These are phyloP conservation scores for Chrysanthemum makinoi DNA, from an alignment of 129 eudicot genomes.

Conservation along the genomic window DNA sequence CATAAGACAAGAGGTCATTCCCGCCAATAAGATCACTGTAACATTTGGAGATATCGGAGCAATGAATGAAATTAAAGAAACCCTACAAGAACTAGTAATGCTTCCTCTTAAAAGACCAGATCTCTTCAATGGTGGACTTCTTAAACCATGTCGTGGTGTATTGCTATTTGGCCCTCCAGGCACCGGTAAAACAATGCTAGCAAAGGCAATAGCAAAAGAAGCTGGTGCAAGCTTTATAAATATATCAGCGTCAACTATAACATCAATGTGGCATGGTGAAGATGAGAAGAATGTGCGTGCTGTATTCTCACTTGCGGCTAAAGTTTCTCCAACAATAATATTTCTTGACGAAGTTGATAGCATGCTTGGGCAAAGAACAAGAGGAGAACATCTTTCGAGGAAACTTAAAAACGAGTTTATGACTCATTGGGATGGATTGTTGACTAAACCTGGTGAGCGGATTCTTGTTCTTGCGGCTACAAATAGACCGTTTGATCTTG, in stretches of 20 bases:
- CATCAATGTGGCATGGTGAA: slow-evolving; percentile 97
- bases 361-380: slow-evolving; percentile 92
- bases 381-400: slow-evolving; percentile 96
- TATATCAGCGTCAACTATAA: slow-evolving; percentile 92
- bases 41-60: slow-evolving; percentile 89
- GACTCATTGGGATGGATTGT: slow-evolving; percentile 93
- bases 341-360: slow-evolving; percentile 96
- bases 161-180: slow-evolving; percentile 90
- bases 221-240: slow-evolving; percentile 97
- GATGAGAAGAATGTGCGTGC: slow-evolving; percentile 95
- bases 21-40: slow-evolving; percentile 76
- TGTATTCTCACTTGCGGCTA: slow-evolving; percentile 84
- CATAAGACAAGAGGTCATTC: slow-evolving; percentile 90
- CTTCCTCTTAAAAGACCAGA: slow-evolving; percentile 94
- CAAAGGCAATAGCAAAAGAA: slow-evolving; percentile 92
- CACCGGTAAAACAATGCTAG: slow-evolving; percentile 92
- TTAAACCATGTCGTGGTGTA: slow-evolving; percentile 91
- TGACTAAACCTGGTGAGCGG: slow-evolving; percentile 78
- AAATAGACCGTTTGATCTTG: slow-evolving; percentile 91
- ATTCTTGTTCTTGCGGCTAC: slow-evolving; percentile 96
- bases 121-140: slow-evolving; percentile 89
- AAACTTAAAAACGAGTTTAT: slow-evolving; percentile 90
- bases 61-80: slow-evolving; percentile 73
- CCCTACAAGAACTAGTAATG: slow-evolving; percentile 92
- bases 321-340: slow-evolving; percentile 84